Evolutionary conservation across 192 early-diverging fungal genomes (phyloP), one percentile per base, ranked within the genome.

Genomic region (Mortierella antarctica): DNA sequence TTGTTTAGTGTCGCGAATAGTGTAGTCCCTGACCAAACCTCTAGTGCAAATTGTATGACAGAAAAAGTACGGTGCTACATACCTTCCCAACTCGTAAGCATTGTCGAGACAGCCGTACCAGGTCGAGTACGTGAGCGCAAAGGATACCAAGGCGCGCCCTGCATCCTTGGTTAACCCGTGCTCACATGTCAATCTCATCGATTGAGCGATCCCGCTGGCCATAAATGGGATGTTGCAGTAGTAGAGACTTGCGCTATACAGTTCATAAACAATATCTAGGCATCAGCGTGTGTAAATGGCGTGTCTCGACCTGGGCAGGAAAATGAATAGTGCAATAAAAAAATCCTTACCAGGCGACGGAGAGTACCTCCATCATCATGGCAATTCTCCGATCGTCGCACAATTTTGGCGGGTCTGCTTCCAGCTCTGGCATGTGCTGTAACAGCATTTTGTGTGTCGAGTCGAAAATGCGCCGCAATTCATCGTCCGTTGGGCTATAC

Each of bases 321-420:
- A 0, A 9, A 62, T 15, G 39, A 17, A 13, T 4, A 15, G 18
- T 17, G 57, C 13, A 59, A 40, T 18, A 14, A 40, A 40, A 11
- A 54, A 4, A 10, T 23, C n/a, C 49, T 51, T 72, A 80, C 77
- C 70, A 64, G 7, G 77, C 51, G 8, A 80, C 52, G 1, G 57
- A 55, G 13, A 80, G 54, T 4, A 80, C 77, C 31, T 80, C 77
- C 70, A 80, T 80, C 58, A 72, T 72, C 77, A 71, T 80, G 13
- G 69, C 49, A 13, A 80, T 72, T 14, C 52, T 54, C 0, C 64
- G 77, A 21, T 80, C 65, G 14, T 15, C 62, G 31, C 77, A 80
- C 7, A 52, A 42, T 54, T 55, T 62, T 3, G 64, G 77, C 7
- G 77, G 77, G 6, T 63, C 46, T 14, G 65, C 64, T 40, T 67